These are phyloP conservation scores for Wickerhamomyces sydowiorum DNA, from an alignment of 805 yeast species.

Conservation along the genomic window DNA sequence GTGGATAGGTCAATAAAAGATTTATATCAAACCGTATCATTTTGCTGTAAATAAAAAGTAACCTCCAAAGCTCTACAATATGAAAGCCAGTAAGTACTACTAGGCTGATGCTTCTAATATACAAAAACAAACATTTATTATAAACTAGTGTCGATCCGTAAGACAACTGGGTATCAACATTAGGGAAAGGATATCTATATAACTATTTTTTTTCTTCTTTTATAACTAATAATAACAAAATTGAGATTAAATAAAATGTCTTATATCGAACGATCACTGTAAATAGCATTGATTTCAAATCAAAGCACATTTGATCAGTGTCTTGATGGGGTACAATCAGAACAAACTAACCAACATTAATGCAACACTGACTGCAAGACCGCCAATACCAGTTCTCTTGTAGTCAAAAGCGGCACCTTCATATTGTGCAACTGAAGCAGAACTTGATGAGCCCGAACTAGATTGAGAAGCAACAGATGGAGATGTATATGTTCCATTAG, in stretches of 20 bases:
- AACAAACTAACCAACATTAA: not conserved
- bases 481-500: not conserved
- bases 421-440: slow-evolving; percentile 2
- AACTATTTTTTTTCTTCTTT: too few species aligned
- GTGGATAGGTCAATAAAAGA: slow-evolving; percentile 10
- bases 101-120: not conserved
- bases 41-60: not conserved
- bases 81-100: not conserved
- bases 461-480: not conserved
- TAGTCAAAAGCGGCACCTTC: slow-evolving; percentile 7
- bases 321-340: too few species aligned
- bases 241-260: too few species aligned
- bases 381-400: not conserved
- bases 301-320: too few species aligned
- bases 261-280: too few species aligned
- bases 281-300: too few species aligned
- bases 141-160: too few species aligned
- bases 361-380: not conserved
- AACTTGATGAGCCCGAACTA: not conserved
- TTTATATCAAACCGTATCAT: too few species aligned
- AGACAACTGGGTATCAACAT: too few species aligned
- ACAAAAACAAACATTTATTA: not conserved
- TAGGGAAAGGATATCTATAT: too few species aligned
- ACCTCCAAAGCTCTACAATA: not conserved
- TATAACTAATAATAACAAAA: too few species aligned